Conservation (phyloP, 805 yeast genomes). For the Metschnikowia noctiluminum region DNA sequence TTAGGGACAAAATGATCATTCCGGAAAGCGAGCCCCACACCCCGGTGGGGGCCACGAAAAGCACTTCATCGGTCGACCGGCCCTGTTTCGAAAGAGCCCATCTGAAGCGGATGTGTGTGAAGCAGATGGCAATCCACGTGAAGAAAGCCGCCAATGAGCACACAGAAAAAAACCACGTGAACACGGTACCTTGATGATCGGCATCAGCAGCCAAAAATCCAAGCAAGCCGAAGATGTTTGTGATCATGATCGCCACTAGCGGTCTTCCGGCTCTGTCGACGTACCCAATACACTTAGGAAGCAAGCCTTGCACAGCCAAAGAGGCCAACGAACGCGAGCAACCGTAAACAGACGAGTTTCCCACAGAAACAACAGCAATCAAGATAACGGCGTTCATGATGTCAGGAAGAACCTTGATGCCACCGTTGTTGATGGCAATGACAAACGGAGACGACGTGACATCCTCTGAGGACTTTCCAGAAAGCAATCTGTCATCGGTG, state of each 20-base stretch:
- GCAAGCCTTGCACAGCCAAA: constrained; percentile 59
- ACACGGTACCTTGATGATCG: constrained; percentile 29
- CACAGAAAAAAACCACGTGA: constrained; percentile 41
- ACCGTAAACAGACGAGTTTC: constrained; percentile 29
- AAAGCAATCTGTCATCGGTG: constrained; percentile 27
- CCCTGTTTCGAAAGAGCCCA: constrained; percentile 35
- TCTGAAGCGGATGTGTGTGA: constrained; percentile 41
- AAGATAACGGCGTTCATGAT: constrained; percentile 28
- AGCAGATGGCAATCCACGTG: constrained; percentile 40
- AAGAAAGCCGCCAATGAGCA: constrained; percentile 41
- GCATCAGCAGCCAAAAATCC: constrained; percentile 35
- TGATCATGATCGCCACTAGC: constrained; percentile 49
- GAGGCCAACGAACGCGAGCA: constrained; percentile 59
- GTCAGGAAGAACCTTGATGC: constrained; percentile 25
- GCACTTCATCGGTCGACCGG: constrained; percentile 32
- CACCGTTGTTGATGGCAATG: constrained; percentile 28
- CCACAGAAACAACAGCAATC: constrained; percentile 29
- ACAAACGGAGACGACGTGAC: constrained; percentile 28
- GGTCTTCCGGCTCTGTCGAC: constrained; percentile 71
- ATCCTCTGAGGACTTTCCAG: constrained; percentile 11
- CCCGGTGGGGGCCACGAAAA: constrained; percentile 34
- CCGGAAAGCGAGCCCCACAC: constrained; percentile 36
- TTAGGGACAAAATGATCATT: constrained; percentile 27
- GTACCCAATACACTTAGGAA: constrained; percentile 57
- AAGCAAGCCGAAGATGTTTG: constrained; percentile 41